Percentiles rank a stretch among this genome's conserved stretches.
phyloP scores from a whole-genome alignment of 768 basidiomycete genomes.

The Amanita pseudoporphyria region DNA sequence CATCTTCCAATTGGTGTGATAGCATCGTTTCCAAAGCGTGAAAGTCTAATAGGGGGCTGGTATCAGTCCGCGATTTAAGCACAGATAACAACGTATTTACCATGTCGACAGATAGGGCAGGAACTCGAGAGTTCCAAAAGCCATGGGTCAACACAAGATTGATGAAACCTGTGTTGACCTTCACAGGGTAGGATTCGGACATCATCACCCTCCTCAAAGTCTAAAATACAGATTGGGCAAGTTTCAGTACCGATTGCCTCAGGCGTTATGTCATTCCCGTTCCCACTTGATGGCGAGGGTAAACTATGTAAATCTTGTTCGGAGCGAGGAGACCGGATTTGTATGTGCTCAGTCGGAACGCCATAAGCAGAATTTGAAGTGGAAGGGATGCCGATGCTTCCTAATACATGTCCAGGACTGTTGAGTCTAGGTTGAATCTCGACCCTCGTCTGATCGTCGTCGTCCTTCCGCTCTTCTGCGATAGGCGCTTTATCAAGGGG shows the following conservation, averaged over 20 bases:
- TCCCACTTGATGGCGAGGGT: neutral
- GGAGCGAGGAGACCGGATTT: neutral
- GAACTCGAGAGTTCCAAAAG: constrained; percentile 81
- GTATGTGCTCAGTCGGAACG: neutral
- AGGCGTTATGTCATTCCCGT: constrained; percentile 37
- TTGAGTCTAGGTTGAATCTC: neutral
- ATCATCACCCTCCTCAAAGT: constrained; percentile 92
- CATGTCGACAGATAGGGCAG: constrained; percentile 89
- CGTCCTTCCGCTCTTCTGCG: neutral
- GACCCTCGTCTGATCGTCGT: neutral
- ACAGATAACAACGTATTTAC: constrained; percentile 27
- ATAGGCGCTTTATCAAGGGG: too few species aligned
- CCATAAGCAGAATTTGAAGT: neutral
- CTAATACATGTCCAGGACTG: too few species aligned
- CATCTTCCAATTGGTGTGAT: constrained; percentile 19
- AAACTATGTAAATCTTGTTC: neutral
- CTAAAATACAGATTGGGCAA: constrained; percentile 92
- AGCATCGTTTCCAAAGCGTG: constrained; percentile 52
- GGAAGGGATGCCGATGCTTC: neutral
- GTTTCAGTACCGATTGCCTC: constrained; percentile 71
- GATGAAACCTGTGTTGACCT: constrained; percentile 85
- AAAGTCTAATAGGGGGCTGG: constrained; percentile 33
- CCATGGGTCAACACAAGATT: constrained; percentile 89
- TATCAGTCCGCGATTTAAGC: neutral
- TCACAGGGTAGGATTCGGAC: constrained; percentile 87